These are phyloP conservation scores for Leishmania guyanensis DNA, from an alignment of 208 protist genomes.

Conservation along the genomic window DNA sequence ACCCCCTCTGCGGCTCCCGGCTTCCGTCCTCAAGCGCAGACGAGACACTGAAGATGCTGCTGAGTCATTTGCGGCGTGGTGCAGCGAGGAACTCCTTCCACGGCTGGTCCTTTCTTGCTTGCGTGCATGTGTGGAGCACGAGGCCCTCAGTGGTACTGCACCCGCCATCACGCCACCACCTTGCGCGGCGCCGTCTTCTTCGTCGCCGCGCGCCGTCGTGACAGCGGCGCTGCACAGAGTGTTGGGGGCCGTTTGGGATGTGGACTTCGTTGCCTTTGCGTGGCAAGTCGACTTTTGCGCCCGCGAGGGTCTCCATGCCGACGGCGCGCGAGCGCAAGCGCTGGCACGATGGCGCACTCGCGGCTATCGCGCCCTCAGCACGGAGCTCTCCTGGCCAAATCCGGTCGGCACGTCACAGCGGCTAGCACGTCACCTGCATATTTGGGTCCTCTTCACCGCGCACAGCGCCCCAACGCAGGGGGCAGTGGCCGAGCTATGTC, in stretches of 20 bases:
- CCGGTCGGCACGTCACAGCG: not conserved
- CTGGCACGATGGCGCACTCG: constrained; percentile 8
- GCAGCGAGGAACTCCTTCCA: constrained; percentile 6
- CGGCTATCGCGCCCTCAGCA: constrained; percentile 15
- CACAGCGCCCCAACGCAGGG: not conserved
- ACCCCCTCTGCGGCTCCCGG: not conserved
- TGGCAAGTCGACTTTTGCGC: constrained; percentile 14
- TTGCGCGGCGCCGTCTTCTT: not conserved
- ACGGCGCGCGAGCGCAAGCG: not conserved
- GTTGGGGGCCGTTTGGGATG: constrained; percentile 13
- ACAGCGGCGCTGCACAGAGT: constrained; percentile 3
- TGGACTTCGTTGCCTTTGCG: constrained; percentile 24
- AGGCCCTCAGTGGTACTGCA: not conserved
- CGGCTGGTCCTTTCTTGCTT: constrained; percentile 11
- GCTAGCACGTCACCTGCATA: constrained; percentile 11
- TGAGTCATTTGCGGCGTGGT: constrained; percentile 18
- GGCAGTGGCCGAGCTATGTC: constrained; percentile 35
- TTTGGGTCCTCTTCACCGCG: constrained; percentile 29
- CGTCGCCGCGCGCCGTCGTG: not conserved
- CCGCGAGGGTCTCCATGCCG: not conserved
- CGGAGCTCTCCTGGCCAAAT: constrained; percentile 14
- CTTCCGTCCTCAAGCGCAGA: not conserved
- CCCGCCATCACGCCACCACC: not conserved
- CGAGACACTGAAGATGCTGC: constrained; percentile 10
- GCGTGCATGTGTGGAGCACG: constrained; percentile 4